Conservation (phyloP, 345 rosid genomes). For the Cardamine resedifolia region DNA sequence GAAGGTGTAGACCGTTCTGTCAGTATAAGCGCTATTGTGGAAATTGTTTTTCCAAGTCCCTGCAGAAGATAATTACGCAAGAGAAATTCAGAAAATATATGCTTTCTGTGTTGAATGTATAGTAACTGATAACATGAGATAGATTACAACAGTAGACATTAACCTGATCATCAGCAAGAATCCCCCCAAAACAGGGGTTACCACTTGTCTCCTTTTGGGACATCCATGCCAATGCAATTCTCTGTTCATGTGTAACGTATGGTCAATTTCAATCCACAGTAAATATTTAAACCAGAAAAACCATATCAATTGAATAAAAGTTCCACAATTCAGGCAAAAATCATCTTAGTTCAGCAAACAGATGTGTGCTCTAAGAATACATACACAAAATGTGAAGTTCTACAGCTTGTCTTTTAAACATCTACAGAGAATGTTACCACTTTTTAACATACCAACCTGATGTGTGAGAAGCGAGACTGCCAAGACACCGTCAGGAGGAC, state of each 20-base stretch:
- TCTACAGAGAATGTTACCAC: background rate
- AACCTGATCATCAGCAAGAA: slow-evolving; percentile 96
- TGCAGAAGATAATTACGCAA: slow-evolving; percentile 41
- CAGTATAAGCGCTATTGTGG: slow-evolving; percentile 86
- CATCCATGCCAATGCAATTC: slow-evolving; percentile 97
- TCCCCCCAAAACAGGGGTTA: slow-evolving; percentile 73
- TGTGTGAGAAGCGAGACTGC: slow-evolving; percentile 76
- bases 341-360: slow-evolving; percentile 7
- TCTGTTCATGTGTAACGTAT: slow-evolving; percentile 41
- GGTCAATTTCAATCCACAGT: background rate
- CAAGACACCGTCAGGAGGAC: slow-evolving; percentile 71
- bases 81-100: background rate
- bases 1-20: slow-evolving; percentile 61
- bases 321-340: background rate
- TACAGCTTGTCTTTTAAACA: background rate
- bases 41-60: slow-evolving; percentile 90
- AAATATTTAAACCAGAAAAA: slow-evolving; percentile 4
- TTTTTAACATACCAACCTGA: slow-evolving; percentile 53
- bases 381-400: background rate
- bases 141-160: background rate
- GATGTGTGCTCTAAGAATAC: background rate
- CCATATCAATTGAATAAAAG: slow-evolving; percentile 3
- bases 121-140: background rate
- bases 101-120: background rate
- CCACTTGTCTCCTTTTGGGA: slow-evolving; percentile 66